Evolutionary conservation across 352 stramenopile genomes (phyloP).

Genomic region (Globisporangium radiosum): DNA sequence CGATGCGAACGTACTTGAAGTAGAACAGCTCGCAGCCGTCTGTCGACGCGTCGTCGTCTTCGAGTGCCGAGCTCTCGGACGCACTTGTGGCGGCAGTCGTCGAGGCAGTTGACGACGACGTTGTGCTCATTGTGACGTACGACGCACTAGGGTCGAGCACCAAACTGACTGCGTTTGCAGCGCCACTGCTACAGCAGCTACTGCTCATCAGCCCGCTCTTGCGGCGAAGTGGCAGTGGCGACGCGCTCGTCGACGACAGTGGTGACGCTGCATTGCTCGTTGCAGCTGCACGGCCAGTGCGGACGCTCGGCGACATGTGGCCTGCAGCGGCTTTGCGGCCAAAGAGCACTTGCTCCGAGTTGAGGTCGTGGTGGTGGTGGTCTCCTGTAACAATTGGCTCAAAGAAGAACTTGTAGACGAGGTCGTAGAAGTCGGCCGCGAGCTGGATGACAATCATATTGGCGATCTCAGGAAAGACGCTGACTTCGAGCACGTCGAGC

Average conservation of each 20-base stretch:
- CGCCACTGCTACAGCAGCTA: constrained; percentile 5
- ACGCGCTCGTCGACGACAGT: neutral
- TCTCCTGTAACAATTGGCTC: constrained; percentile 26
- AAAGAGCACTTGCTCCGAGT: constrained; percentile 54
- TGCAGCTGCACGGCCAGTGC: neutral
- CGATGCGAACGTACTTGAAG: constrained; percentile 81
- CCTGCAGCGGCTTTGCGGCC: constrained; percentile 27
- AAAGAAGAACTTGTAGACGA: constrained; percentile 86
- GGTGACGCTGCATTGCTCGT: neutral
- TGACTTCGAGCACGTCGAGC: constrained; percentile 72
- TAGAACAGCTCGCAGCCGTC: constrained; percentile 77
- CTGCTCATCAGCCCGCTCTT: constrained; percentile 10
- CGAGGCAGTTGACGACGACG: neutral
- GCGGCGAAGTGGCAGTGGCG: neutral
- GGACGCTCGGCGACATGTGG: constrained; percentile 1
- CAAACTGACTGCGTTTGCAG: neutral
- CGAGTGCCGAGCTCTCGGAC: constrained; percentile 12
- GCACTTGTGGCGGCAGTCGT: neutral
- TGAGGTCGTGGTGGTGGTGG: constrained; percentile 19
- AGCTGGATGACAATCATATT: constrained; percentile 86
- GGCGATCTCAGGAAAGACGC: constrained; percentile 73
- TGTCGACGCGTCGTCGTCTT: constrained; percentile 45
- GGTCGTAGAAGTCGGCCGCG: constrained; percentile 71
- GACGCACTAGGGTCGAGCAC: constrained; percentile 2
- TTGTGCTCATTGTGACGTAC: neutral